Base-by-base conservation (phyloP, 108 stramenopile genomes). In the Cylindrotheca closterium region DNA sequence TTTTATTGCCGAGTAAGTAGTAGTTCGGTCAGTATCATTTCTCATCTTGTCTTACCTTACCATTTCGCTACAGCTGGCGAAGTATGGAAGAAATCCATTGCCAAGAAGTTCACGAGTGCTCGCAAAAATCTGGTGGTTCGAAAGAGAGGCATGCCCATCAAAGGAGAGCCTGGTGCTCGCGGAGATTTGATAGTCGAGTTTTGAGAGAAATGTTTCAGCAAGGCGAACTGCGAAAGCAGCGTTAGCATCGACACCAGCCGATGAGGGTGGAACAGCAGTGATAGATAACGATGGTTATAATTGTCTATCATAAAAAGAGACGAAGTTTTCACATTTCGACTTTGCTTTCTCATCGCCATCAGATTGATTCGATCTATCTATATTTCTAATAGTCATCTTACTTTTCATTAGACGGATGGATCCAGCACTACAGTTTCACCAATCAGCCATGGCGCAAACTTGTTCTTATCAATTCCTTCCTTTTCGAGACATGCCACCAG, bases 121-220 rank as follows among this genome's bases (percentile, higher is more conserved):
- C 60, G 88, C 49, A 0, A 87, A 60, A 55, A 34, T 19, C 62
- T 85, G 65, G 67, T 70, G 8, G 68, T 92, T 18, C 55, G 69
- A 4, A 71, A 75, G 18, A 77, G 80, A 54, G 91, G 91, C 28
- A 89, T 92, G 87, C 78, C 77, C 3, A 76, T 73, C 46, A 88
- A 83, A 52, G 79, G 73, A 34, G 85, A 81, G 21, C 70, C 75
- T 1, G 54, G 63, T n/a, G n/a, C n/a, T 29, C 71, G 79, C 47
- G 91, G 91, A 2, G 70, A 85, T 72, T 66, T 92, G 42, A 63
- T 88, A 26, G 78, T 92, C 50, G 74, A 88, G 21, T 85, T 91
- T 58, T 53, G 60, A 30, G 34, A 55, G 0, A 52, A 53, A 3
- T 23, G 33, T 4, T 53, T 30, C 21, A 52, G 10, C 19, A 25